phyloP scores from a whole-genome alignment of 2,329 filamentous ascomycete species.

The Metarhizium guizhouense region DNA sequence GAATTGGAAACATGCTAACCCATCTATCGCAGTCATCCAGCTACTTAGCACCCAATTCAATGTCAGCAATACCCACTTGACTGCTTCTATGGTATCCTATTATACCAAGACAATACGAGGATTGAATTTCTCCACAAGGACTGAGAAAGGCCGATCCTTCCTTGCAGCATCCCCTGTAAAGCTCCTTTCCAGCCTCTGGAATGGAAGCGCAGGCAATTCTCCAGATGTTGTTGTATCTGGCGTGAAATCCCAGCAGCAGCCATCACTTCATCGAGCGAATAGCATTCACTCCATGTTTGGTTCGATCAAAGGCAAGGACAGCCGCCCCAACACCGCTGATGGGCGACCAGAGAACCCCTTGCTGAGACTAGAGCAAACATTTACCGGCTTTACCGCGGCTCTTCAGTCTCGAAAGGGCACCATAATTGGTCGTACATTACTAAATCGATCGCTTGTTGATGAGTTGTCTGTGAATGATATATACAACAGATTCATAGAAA shows the following conservation, averaged over 20 bases:
- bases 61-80: slow-evolving; percentile 53
- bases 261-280: slow-evolving; percentile 33
- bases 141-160: slow-evolving; percentile 58
- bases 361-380: slow-evolving; percentile 71
- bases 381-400: slow-evolving; percentile 73
- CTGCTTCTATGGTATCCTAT: slow-evolving; percentile 63
- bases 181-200: slow-evolving; percentile 74
- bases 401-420: slow-evolving; percentile 80
- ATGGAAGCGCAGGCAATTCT: slow-evolving; percentile 42
- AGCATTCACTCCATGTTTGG: slow-evolving; percentile 47
- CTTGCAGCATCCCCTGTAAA: slow-evolving; percentile 84
- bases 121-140: slow-evolving; percentile 49
- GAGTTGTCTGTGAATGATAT: slow-evolving; percentile 79
- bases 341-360: slow-evolving; percentile 54
- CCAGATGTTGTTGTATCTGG: slow-evolving; percentile 16
- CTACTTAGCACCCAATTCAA: slow-evolving; percentile 63
- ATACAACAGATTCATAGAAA: slow-evolving; percentile 81
- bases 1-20: neutral
- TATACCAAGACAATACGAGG: slow-evolving; percentile 70
- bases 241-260: slow-evolving; percentile 31
- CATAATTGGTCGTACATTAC: slow-evolving; percentile 68
- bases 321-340: slow-evolving; percentile 32
- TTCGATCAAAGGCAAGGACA: slow-evolving; percentile 40
- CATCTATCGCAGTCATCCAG: slow-evolving; percentile 52
- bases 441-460: slow-evolving; percentile 62